A percentile compares a stretch with the other conserved stretches of the same genome.
Evolutionary conservation across 2,329 filamentous ascomycete genomes (phyloP).

Genomic region (Pleoardoris graminearum): DNA sequence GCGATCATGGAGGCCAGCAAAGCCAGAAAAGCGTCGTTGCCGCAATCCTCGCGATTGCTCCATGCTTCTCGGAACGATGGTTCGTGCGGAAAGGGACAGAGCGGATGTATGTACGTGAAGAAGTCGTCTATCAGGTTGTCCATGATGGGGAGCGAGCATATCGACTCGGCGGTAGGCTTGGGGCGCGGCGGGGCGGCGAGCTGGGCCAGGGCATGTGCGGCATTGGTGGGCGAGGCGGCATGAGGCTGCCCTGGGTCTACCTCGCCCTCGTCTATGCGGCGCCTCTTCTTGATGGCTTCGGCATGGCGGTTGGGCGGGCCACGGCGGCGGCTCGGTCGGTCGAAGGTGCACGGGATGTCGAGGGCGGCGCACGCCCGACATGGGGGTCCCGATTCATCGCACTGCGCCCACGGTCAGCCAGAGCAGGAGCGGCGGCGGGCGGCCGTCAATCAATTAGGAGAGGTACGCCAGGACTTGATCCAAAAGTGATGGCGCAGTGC

Average conservation of each 20-base stretch:
- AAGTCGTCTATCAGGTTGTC: constrained; percentile 76
- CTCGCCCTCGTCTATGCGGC: constrained; percentile 54
- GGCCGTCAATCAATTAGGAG: too few relatives aligned
- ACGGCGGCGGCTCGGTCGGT: constrained; percentile 64
- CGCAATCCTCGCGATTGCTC: constrained; percentile 66
- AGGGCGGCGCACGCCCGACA: constrained; percentile 67
- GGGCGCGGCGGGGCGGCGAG: constrained; percentile 51
- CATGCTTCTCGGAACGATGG: constrained; percentile 74
- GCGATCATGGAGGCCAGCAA: constrained; percentile 76
- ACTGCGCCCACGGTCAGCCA: constrained; percentile 48
- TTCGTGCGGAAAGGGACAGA: constrained; percentile 78
- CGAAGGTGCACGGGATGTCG: constrained; percentile 69
- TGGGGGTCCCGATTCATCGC: constrained; percentile 67
- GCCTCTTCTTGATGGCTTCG: constrained; percentile 66
- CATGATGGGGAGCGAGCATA: constrained; percentile 70
- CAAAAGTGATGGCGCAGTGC: too few relatives aligned
- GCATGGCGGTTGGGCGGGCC: constrained; percentile 69
- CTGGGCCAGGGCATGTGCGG: constrained; percentile 57
- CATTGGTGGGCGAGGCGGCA: constrained; percentile 57
- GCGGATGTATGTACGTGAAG: constrained; percentile 79
- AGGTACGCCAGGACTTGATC: too few relatives aligned
- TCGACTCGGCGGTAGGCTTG: constrained; percentile 64
- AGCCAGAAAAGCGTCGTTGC: constrained; percentile 68
- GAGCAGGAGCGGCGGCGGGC: too few relatives aligned
- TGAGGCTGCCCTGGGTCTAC: constrained; percentile 49